These are phyloP conservation scores for Hypoxylon crocopeplum DNA, from an alignment of 495 filamentous ascomycete species.

Conservation along the genomic window DNA sequence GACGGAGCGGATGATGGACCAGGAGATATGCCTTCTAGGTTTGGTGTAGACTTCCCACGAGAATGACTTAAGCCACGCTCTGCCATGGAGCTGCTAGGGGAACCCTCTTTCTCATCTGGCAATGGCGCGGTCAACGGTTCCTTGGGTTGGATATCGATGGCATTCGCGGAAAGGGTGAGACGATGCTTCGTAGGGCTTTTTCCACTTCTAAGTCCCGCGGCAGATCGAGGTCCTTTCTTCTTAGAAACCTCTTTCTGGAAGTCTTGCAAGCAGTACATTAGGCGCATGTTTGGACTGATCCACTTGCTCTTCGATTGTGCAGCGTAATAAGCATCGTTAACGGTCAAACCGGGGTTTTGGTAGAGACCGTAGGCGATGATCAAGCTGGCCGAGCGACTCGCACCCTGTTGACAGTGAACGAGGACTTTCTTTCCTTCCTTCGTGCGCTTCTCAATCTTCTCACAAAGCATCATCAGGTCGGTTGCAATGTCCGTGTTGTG, in stretches of 20 bases:
- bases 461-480: slow-evolving; percentile 83
- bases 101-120: slow-evolving; percentile 48
- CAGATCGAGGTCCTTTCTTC: slow-evolving; percentile 50
- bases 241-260: slow-evolving; percentile 75
- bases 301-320: slow-evolving; percentile 90
- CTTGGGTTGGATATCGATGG: slow-evolving; percentile 51
- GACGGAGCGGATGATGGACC: slow-evolving; percentile 66
- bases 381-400: slow-evolving; percentile 93
- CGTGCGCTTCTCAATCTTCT: slow-evolving; percentile 81
- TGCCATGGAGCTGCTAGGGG: slow-evolving; percentile 17
- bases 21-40: slow-evolving; percentile 56
- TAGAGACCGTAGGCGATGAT: slow-evolving; percentile 97
- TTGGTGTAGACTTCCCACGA: slow-evolving; percentile 50
- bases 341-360: slow-evolving; percentile 82
- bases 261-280: slow-evolving; percentile 96
- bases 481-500: slow-evolving; percentile 95
- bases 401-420: slow-evolving; percentile 94
- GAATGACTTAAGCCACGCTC: slow-evolving; percentile 46
- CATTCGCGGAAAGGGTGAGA: slow-evolving; percentile 59
- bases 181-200: slow-evolving; percentile 58
- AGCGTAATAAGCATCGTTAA: slow-evolving; percentile 90
- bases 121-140: slow-evolving; percentile 60
- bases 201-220: slow-evolving; percentile 55
- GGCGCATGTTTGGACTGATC: slow-evolving; percentile 98
- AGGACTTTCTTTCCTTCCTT: slow-evolving; percentile 84